Evolutionary conservation across 2,329 filamentous ascomycete genomes (phyloP).

Genomic region (Trichoderma sp.): DNA sequence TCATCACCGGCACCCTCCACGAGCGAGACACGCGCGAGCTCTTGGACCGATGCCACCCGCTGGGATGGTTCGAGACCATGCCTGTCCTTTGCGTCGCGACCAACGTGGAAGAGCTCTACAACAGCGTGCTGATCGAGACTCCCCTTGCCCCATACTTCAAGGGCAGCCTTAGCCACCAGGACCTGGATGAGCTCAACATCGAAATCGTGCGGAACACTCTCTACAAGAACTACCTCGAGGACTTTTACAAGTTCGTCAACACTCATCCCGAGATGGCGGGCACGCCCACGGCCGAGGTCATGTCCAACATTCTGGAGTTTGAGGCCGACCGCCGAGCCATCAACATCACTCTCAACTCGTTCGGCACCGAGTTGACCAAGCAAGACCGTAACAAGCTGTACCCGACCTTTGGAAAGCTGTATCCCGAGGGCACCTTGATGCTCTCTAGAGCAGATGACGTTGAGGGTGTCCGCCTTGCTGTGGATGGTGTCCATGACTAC

Average conservation of each 20-base stretch:
- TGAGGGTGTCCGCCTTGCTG: constrained; percentile 88
- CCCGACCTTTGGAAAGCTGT: constrained; percentile 85
- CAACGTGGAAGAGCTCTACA: constrained; percentile 98
- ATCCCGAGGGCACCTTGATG: constrained; percentile 94
- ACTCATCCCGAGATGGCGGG: constrained; percentile 81
- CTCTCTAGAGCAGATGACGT: constrained; percentile 92
- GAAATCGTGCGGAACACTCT: constrained; percentile 98
- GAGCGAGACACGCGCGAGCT: constrained; percentile 96
- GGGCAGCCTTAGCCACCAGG: constrained; percentile 90
- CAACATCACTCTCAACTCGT: constrained; percentile 99
- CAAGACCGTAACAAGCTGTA: constrained; percentile 94
- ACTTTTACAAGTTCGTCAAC: constrained; percentile 95
- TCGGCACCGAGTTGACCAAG: constrained; percentile 94
- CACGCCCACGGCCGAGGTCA: constrained; percentile 89
- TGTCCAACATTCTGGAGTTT: constrained; percentile 94
- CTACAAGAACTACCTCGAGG: constrained; percentile 99
- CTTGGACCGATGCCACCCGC: constrained; percentile 90
- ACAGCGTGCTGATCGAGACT: constrained; percentile 95
- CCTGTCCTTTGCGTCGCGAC: constrained; percentile 96
- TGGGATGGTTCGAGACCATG: constrained; percentile 99
- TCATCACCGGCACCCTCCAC: constrained; percentile 97
- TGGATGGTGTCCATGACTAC: constrained; percentile 92
- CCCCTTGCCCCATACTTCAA: constrained; percentile 97
- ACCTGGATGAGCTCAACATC: constrained; percentile 97
- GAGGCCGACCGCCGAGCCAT: constrained; percentile 96